A percentile compares a stretch with the other conserved stretches of the same genome.
phyloP scores from a whole-genome alignment of 2,329 filamentous ascomycete species.

The Juglanconis sp. region DNA sequence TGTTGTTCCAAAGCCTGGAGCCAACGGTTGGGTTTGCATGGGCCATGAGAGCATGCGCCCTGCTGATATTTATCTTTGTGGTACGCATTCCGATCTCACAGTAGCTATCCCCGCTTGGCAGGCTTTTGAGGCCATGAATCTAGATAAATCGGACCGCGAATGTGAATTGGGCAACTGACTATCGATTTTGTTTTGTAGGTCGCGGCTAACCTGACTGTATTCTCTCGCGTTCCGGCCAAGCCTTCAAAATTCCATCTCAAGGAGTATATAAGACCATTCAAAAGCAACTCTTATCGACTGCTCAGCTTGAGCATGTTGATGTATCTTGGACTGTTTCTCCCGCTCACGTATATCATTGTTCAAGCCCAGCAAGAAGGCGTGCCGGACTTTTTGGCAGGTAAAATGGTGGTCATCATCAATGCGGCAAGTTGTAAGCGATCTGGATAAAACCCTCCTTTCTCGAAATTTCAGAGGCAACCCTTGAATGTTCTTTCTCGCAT shows the following conservation, averaged over 20 bases:
- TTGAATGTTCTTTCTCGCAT: too few relatives aligned
- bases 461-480: too few relatives aligned
- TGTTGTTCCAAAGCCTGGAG: slow-evolving; percentile 26
- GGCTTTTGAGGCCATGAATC: neutral
- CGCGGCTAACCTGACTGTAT: slow-evolving; percentile 25
- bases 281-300: slow-evolving; percentile 19
- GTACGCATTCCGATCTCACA: neutral
- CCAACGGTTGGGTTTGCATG: slow-evolving; percentile 25
- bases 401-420: slow-evolving; percentile 26
- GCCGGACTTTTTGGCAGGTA: slow-evolving; percentile 19
- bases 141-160: neutral
- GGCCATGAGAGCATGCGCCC: slow-evolving; percentile 27
- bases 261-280: slow-evolving; percentile 19
- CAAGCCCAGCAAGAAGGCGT: slow-evolving; percentile 22
- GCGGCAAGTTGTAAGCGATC: slow-evolving; percentile 17
- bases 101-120: neutral
- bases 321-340: slow-evolving; percentile 26
- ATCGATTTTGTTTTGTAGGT: slow-evolving; percentile 1
- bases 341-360: slow-evolving; percentile 25
- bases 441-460: too few relatives aligned
- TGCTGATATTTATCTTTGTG: slow-evolving; percentile 23
- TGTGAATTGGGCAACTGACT: too few relatives aligned
- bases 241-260: slow-evolving; percentile 9
- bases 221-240: slow-evolving; percentile 12
- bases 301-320: slow-evolving; percentile 22